Conservation (phyloP, 1,284 basidiomycete genomes). For the Naganishia sp. region DNA sequence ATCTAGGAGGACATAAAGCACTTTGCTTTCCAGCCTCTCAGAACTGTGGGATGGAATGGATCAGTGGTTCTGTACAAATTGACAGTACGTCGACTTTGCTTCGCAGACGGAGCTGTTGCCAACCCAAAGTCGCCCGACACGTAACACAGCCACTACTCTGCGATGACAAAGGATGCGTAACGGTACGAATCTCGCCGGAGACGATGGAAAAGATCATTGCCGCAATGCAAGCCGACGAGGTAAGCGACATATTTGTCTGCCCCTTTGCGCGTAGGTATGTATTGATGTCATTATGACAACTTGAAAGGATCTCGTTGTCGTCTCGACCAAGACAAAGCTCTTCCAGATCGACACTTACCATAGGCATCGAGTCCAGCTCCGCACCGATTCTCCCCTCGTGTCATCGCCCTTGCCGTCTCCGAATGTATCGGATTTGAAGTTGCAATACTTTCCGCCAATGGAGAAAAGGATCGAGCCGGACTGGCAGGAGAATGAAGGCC, state of each 20-base stretch:
- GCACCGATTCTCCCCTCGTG: not conserved
- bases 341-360: not conserved
- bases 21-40: slow-evolving; percentile 19
- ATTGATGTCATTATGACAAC: not conserved
- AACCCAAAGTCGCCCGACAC: no score
- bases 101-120: not conserved
- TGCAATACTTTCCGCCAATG: not conserved
- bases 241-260: not conserved
- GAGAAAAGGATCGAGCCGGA: not conserved
- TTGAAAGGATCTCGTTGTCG: not conserved
- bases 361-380: slow-evolving; percentile 13
- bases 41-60: not conserved
- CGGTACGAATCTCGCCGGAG: not conserved
- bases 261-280: not conserved
- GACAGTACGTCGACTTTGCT: not conserved
- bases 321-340: not conserved
- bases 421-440: not conserved
- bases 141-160: not conserved
- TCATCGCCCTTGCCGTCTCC: not conserved
- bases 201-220: not conserved
- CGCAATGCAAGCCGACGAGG: slow-evolving; percentile 5
- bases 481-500: slow-evolving; percentile 3
- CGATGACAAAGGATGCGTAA: slow-evolving; percentile 1
- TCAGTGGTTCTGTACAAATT: slow-evolving; percentile 5
- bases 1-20: not conserved